These are phyloP conservation scores for Termitomyces sp. DNA, from an alignment of 768 basidiomycete genomes.

Conservation along the genomic window DNA sequence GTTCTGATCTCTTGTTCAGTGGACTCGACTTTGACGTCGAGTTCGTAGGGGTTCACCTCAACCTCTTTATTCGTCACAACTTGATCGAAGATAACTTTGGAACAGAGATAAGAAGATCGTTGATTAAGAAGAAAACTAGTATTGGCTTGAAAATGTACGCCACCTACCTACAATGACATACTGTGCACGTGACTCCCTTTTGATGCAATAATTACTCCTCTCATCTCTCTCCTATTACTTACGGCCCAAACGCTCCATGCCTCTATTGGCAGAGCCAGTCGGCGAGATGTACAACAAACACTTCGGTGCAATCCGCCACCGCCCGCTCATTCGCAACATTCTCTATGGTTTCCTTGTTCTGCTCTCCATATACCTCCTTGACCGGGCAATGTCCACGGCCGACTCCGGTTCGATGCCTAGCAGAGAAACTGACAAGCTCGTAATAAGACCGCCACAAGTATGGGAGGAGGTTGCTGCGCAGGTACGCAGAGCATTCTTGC, in stretches of 20 bases:
- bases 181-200: too few relatives aligned
- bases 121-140: neutral
- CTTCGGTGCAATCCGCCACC: conserved; percentile 14
- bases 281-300: conserved; percentile 10
- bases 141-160: too few relatives aligned
- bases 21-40: conserved; percentile 54
- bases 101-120: neutral
- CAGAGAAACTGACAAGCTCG: neutral
- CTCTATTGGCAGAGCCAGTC: conserved; percentile 1
- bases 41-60: conserved; percentile 69
- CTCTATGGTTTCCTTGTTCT: conserved; percentile 23
- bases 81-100: neutral
- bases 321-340: conserved; percentile 23
- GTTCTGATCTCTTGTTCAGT: conserved; percentile 76
- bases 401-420: conserved; percentile 2
- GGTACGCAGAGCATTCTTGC: conserved; percentile 58
- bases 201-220: too few relatives aligned
- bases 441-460: conserved; percentile 21
- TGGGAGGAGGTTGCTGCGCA: conserved; percentile 51
- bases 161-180: too few relatives aligned
- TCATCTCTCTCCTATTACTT: neutral
- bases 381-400: conserved; percentile 13
- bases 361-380: conserved; percentile 21
- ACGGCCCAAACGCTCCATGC: conserved; percentile 3
- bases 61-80: conserved; percentile 34